Evolutionary conservation across 129 eudicot species (phyloP).

Genomic region (Pulicaria dysenterica): DNA sequence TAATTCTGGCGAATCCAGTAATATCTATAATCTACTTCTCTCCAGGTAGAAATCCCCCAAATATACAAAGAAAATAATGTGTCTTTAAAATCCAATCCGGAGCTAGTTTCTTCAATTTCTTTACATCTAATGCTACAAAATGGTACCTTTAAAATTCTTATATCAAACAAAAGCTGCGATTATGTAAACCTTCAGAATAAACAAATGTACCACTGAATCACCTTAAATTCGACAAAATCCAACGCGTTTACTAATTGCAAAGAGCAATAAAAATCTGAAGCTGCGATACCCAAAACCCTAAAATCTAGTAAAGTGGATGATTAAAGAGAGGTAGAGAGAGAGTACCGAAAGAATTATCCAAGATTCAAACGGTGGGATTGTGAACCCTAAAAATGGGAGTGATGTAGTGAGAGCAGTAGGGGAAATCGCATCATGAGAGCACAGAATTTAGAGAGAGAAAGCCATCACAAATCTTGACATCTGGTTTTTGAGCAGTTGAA

Average conservation of each 20-base stretch:
- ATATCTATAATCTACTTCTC: not conserved
- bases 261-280: constrained; percentile 8
- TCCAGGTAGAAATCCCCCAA: constrained; percentile 23
- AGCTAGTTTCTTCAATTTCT: constrained; percentile 7
- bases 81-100: constrained; percentile 9
- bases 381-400: constrained; percentile 35
- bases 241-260: not conserved
- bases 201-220: constrained; percentile 32
- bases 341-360: constrained; percentile 19
- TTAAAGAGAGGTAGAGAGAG: constrained; percentile 26
- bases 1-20: constrained; percentile 16
- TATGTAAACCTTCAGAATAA: constrained; percentile 22
- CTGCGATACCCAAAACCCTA: constrained; percentile 22
- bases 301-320: constrained; percentile 6
- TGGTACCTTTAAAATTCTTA: not conserved
- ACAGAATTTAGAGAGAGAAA: constrained; percentile 22
- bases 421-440: constrained; percentile 8
- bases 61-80: not conserved
- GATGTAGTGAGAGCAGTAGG: constrained; percentile 25
- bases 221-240: constrained; percentile 20
- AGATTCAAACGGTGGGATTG: constrained; percentile 4
- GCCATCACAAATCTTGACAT: constrained; percentile 20
- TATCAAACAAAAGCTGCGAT: constrained; percentile 22
- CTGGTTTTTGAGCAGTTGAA: constrained; percentile 39
- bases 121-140: constrained; percentile 19